Evolutionary conservation across 2,329 filamentous ascomycete genomes (phyloP), one percentile per base, ranked within the genome.

Genomic region (Ceratocystiopsis minuta): DNA sequence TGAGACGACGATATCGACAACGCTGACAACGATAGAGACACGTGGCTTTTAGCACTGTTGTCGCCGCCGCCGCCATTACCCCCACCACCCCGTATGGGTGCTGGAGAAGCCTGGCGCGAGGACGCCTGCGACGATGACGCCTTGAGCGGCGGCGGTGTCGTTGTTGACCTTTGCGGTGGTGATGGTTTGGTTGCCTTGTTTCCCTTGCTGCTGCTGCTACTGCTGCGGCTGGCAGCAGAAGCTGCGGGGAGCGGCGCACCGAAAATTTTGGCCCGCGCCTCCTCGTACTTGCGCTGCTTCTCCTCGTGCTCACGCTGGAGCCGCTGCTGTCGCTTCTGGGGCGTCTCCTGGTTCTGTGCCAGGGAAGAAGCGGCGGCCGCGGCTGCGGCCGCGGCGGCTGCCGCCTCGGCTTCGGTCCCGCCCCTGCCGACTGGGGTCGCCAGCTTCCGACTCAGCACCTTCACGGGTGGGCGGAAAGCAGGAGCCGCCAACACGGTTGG

Each of bases 231-330:
- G 24, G 24, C 24, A 10, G 24, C 24, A 10, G 24, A 28, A 6
- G 24, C 24, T 10, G 39, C 9, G 7, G 45, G 44, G n/a, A 42
- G 20, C 9, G 47, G 40, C 47, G 47, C 75, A 16, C 86, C 86
- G 58, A 95, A 88, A 43, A 95, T 78, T 56, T 86, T 80, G 52
- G 88, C 84, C 28, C 88, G 72, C 6, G 78, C 83, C 62, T 94
- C 86, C 46, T 92, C 82, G 56, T 95, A 95, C 46, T 81, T 80
- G 43, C 77, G 77, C 63, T 93, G 82, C 63, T 90, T 94, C 62
- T 93, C 86, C 54, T 92, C 86, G 11, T 77, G 72, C 51, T 93
- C 84, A 39, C 72, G 70, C 55, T 85, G 75, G 41, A 87, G 82
- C 54, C 80, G 80, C 18, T 76, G 72, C 47, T 81, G 76, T 32